Percentiles rank a stretch among this genome's conserved stretches.
Evolutionary conservation across 768 basidiomycete species (phyloP).

Genomic region (Tylopilus plumbeoviolaceoides): DNA sequence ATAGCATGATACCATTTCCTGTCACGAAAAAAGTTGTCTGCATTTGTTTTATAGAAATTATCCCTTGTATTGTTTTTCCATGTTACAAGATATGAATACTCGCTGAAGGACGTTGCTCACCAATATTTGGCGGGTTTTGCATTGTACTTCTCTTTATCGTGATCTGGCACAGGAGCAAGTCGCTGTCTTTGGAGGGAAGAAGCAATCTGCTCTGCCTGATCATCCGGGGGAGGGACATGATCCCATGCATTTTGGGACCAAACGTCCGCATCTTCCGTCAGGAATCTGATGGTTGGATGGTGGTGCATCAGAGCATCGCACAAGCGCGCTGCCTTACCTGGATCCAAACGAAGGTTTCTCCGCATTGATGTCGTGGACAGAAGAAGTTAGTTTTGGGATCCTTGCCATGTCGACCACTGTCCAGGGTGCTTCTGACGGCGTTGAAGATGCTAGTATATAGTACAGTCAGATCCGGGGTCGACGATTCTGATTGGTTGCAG

Average conservation of each 20-base stretch:
- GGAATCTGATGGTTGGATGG: slow-evolving; percentile 50
- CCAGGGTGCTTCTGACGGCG: background rate
- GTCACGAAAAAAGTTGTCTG: slow-evolving; percentile 89
- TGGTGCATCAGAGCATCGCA: background rate
- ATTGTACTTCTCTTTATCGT: slow-evolving; percentile 70
- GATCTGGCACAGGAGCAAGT: slow-evolving; percentile 63
- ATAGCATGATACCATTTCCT: slow-evolving; percentile 65
- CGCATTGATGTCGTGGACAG: slow-evolving; percentile 55
- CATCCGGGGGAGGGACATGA: slow-evolving; percentile 78
- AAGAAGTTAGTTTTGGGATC: slow-evolving; percentile 45
- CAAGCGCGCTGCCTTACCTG: slow-evolving; percentile 38
- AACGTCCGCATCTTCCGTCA: slow-evolving; percentile 65
- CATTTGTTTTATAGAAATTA: slow-evolving; percentile 85
- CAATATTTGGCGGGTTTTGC: slow-evolving; percentile 71
- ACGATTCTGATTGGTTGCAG: background rate
- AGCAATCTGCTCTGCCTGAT: slow-evolving; percentile 72
- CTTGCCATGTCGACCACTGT: slow-evolving; percentile 13
- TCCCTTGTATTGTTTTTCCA: slow-evolving; percentile 56
- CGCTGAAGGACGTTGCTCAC: slow-evolving; percentile 36
- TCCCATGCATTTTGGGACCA: slow-evolving; percentile 93
- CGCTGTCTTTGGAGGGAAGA: slow-evolving; percentile 69
- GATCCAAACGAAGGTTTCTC: slow-evolving; percentile 70
- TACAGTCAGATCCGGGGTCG: too few species aligned
- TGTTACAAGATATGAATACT: slow-evolving; percentile 28
- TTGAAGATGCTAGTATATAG: too few species aligned